Percentiles rank a stretch among this genome's conserved stretches.
phyloP scores from a whole-genome alignment of 2,329 filamentous ascomycete species.

The Cytospora leucostoma region DNA sequence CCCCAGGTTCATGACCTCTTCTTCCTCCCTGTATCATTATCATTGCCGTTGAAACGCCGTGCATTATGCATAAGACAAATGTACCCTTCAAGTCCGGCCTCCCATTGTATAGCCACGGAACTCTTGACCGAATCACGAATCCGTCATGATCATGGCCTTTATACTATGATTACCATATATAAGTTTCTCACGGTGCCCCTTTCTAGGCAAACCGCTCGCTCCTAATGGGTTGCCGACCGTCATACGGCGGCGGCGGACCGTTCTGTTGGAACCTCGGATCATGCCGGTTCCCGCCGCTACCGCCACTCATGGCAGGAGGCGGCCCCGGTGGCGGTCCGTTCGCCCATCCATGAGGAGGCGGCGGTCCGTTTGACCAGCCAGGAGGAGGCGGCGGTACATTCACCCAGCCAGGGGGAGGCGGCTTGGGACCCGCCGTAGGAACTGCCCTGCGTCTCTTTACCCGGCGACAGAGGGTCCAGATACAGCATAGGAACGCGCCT shows the following conservation, averaged over 20 bases:
- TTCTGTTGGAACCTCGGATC: neutral
- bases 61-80: slow-evolving; percentile 11
- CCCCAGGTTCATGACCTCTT: neutral
- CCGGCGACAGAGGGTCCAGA: slow-evolving; percentile 35
- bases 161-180: neutral
- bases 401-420: slow-evolving; percentile 2
- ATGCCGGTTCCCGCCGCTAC: neutral
- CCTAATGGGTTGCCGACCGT: slow-evolving; percentile 13
- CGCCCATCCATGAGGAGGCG: slow-evolving; percentile 1
- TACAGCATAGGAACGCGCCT: slow-evolving; percentile 68
- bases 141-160: neutral
- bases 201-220: slow-evolving; percentile 19
- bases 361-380: neutral
- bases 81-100: neutral
- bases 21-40: neutral
- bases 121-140: neutral
- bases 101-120: neutral
- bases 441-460: neutral
- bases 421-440: slow-evolving; percentile 2
- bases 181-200: neutral
- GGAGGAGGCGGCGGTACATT: slow-evolving; percentile 21
- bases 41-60: slow-evolving; percentile 20
- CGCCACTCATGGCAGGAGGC: neutral
- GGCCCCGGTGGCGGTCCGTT: slow-evolving; percentile 16
- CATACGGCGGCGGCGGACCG: slow-evolving; percentile 30